A percentile compares a stretch with the other conserved stretches of the same genome.
phyloP scores from a whole-genome alignment of 257 asterid species.

The Jacaranda mimosifolia region DNA sequence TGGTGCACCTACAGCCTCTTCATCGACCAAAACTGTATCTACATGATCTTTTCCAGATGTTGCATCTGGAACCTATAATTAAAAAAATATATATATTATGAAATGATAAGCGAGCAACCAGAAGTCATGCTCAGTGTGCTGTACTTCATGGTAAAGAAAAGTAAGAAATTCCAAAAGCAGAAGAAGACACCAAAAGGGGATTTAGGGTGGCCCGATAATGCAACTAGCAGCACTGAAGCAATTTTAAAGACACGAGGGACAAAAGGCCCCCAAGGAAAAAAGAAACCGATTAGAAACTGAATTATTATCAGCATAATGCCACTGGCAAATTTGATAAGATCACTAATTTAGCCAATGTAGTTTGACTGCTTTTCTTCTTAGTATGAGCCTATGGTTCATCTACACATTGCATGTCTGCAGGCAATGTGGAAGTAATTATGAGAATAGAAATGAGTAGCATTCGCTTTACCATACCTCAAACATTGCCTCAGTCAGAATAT shows the following conservation, averaged over 20 bases:
- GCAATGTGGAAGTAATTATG: not conserved
- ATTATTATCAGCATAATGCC: not conserved
- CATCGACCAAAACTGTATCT: conserved; percentile 83
- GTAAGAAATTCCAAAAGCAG: not conserved
- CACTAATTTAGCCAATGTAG: not conserved
- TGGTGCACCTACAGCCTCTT: conserved; percentile 83
- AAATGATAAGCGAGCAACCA: not conserved
- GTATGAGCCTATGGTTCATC: conserved; percentile 22
- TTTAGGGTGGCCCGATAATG: not conserved
- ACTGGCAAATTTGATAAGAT: conserved; percentile 9
- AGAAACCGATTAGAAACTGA: not conserved
- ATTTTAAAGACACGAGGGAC: not conserved
- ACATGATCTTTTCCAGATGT: conserved; percentile 52
- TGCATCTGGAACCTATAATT: conserved; percentile 78
- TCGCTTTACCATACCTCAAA: conserved; percentile 68
- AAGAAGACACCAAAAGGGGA: not conserved
- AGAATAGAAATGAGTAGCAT: conserved; percentile 17
- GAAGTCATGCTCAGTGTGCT: not conserved
- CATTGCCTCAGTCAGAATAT: conserved; percentile 89
- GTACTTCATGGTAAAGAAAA: not conserved
- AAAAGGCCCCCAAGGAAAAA: not conserved
- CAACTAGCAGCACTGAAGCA: not conserved
- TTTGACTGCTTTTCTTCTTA: not conserved
- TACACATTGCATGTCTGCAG: not conserved
- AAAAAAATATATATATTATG: not conserved